Base-by-base conservation (phyloP, 768 basidiomycete species). In the Mycena belliarum region DNA sequence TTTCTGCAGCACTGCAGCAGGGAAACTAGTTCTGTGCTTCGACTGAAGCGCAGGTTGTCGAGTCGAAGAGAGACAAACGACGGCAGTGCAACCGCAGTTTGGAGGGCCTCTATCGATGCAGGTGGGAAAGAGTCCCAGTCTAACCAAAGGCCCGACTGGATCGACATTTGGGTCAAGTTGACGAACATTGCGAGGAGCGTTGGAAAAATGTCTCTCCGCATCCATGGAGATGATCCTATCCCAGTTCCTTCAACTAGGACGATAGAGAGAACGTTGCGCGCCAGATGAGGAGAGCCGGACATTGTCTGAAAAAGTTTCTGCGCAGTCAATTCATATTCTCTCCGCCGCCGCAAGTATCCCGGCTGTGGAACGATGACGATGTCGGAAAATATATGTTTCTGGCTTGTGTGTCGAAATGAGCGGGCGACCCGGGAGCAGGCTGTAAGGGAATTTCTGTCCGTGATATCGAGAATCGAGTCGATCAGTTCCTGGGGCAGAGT, bases 401-500 rank as follows among this genome's bases (percentile, higher is more conserved):
- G 60, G 47, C 55, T 57, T 15, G 55, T 57, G 15, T 44, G 21
- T 20, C 50, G 51, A 21, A 61, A 57, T n/a, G 55, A 52, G 8
- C 55, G 55, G 10, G 60, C 60, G 16, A 50, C 60, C 15, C 44
- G 29, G 18, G 3, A 38, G 35, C 60, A 57, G 14, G 24, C 21
- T 28, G 25, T 49, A 28, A 57, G 56, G 1, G 42, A 47, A 47
- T 38, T 40, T 46, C 23, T 45, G 21, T 62, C 60, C 24, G 52
- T 40, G 4, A 57, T 20, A 28, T 53, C 47, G 23, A 57, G 48
- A 25, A 62, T 62, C 10, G 50, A 43, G 46, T 61, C 60, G 45
- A 61, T 56, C 18, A 61, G 40, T 40, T 62, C 60, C 47, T 62
- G 60, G 11, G 60, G 60, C 21, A 61, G 23, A 6, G 46, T 48